Percentiles rank a stretch among this genome's conserved stretches.
Conservation (phyloP, 2,329 filamentous ascomycete genomes). For the Aspergillus persii region DNA sequence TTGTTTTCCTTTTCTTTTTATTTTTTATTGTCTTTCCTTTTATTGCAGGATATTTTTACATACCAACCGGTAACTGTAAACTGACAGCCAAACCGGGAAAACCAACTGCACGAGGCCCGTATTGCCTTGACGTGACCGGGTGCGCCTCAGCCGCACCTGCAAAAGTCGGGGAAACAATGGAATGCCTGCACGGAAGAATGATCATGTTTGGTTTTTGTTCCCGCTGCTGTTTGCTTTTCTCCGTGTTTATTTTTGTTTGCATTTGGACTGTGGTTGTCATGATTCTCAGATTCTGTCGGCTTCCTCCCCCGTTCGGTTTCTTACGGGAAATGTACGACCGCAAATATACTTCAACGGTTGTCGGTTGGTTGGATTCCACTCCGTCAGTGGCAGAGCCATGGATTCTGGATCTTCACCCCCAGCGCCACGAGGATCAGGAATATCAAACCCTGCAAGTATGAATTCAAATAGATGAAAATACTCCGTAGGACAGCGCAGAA, state of each 20-base stretch:
- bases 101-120: conserved; percentile 4
- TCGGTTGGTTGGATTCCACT: conserved; percentile 12
- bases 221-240: neutral
- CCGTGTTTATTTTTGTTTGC: neutral
- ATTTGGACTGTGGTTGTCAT: too few species aligned
- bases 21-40: neutral
- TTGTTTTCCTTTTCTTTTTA: too few species aligned
- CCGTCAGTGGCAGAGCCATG: neutral
- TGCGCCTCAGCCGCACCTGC: conserved; percentile 4
- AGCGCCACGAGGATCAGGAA: conserved; percentile 7
- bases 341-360: conserved; percentile 20
- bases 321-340: neutral
- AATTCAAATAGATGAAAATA: neutral
- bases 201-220: neutral
- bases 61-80: neutral
- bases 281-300: too few species aligned
- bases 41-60: neutral
- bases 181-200: conserved; percentile 1
- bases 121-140: neutral
- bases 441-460: conserved; percentile 1
- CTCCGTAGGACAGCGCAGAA: neutral
- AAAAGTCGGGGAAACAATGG: conserved; percentile 3
- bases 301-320: neutral
- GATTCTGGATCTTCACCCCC: conserved; percentile 8
- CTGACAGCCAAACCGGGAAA: neutral